Evolutionary conservation across 306 rosid genomes (phyloP).

Genomic region (Trifolium dubium): DNA sequence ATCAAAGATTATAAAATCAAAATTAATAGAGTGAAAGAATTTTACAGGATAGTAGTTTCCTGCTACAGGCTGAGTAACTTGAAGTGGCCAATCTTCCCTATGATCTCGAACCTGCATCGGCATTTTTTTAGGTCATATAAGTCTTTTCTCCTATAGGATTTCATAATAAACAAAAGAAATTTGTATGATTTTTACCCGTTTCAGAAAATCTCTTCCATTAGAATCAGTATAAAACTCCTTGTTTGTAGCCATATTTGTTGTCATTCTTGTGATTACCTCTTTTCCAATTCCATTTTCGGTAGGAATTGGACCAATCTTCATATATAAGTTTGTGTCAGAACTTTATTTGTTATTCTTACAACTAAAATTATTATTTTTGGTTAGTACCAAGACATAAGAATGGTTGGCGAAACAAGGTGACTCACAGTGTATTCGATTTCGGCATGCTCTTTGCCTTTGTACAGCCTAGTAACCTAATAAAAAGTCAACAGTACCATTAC

Average conservation of each 20-base stretch:
- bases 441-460: conserved; percentile 84
- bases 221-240: conserved; percentile 84
- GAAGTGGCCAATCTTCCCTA: conserved; percentile 82
- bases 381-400: not conserved
- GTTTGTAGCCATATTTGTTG: conserved; percentile 80
- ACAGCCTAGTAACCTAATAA: conserved; percentile 75
- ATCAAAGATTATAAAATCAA: not conserved
- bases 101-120: conserved; percentile 71
- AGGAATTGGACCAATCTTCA: conserved; percentile 95
- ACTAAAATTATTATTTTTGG: conserved; percentile 4
- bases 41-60: conserved; percentile 96
- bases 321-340: conserved; percentile 45
- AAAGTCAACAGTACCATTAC: conserved; percentile 13
- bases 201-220: conserved; percentile 87
- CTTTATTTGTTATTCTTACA: conserved; percentile 16
- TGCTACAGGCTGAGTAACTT: conserved; percentile 79
- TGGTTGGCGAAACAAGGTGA: conserved; percentile 20
- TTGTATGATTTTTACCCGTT: conserved; percentile 59
- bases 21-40: conserved; percentile 23
- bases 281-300: conserved; percentile 76
- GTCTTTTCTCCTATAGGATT: not conserved
- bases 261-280: conserved; percentile 75
- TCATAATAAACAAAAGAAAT: conserved; percentile 7
- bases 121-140: conserved; percentile 24
- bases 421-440: conserved; percentile 92